Percentiles rank a stretch among this genome's conserved stretches.
phyloP scores from a whole-genome alignment of 2,329 filamentous ascomycete species.

The Talaromyces sp. region DNA sequence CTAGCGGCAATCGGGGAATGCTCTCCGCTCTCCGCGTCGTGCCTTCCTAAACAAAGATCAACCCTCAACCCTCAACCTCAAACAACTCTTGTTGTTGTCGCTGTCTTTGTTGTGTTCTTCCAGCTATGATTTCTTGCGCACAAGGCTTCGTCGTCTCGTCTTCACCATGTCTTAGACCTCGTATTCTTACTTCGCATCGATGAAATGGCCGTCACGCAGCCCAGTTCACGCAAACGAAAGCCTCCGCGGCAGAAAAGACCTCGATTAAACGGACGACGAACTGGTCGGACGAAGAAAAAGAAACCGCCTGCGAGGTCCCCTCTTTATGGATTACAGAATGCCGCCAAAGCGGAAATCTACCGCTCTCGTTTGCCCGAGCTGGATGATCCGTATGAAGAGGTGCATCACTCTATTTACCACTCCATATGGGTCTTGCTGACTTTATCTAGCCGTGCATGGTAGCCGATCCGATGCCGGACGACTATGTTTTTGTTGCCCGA shows the following conservation, averaged over 20 bases:
- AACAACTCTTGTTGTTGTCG: neutral
- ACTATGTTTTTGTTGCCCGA: slow-evolving; percentile 38
- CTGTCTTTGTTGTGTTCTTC: neutral
- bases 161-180: neutral
- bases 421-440: neutral
- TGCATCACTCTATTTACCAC: slow-evolving; percentile 1
- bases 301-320: neutral
- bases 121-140: neutral
- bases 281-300: neutral
- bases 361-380: slow-evolving; percentile 15
- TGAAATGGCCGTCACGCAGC: neutral
- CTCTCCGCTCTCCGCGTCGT: neutral
- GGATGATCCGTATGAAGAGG: slow-evolving; percentile 24
- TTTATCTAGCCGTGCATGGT: slow-evolving; percentile 27
- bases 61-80: neutral
- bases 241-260: neutral
- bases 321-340: slow-evolving; percentile 6
- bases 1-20: neutral
- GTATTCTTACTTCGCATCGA: neutral
- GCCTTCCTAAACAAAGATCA: neutral
- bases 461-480: slow-evolving; percentile 20
- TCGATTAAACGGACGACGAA: neutral
- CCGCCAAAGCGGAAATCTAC: slow-evolving; percentile 4
- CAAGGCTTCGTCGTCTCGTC: neutral
- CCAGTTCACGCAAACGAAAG: neutral